These are phyloP conservation scores for Lepidium campestre DNA, from an alignment of 441 rosid species.

Conservation along the genomic window DNA sequence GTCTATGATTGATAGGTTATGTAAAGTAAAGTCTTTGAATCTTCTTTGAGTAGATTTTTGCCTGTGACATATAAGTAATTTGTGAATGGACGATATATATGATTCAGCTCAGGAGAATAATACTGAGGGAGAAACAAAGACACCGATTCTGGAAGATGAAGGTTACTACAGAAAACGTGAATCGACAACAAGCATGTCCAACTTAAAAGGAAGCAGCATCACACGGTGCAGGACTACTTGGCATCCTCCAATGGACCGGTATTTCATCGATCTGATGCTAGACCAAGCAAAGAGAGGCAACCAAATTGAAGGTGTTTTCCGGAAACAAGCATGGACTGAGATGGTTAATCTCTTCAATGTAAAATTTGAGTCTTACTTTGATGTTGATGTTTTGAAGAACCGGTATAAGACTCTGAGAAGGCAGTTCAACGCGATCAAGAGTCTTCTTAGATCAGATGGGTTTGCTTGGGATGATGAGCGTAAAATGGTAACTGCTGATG, in stretches of 20 bases:
- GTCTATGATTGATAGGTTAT: not conserved
- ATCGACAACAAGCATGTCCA: slow-evolving; percentile 24
- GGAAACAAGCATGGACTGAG: slow-evolving; percentile 72
- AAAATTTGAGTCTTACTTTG: slow-evolving; percentile 58
- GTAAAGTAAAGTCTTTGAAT: too few relatives aligned
- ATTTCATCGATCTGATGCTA: slow-evolving; percentile 73
- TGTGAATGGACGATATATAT: slow-evolving; percentile 8
- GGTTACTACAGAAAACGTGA: slow-evolving; percentile 31
- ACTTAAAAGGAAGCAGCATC: slow-evolving; percentile 20
- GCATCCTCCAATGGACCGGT: slow-evolving; percentile 86
- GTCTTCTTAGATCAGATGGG: slow-evolving; percentile 59
- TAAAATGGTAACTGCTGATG: slow-evolving; percentile 77
- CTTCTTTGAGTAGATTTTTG: not conserved
- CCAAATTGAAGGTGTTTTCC: slow-evolving; percentile 66
- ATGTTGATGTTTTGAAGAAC: slow-evolving; percentile 68
- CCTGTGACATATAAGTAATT: not conserved
- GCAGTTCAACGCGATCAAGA: slow-evolving; percentile 63
- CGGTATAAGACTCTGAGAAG: slow-evolving; percentile 74
- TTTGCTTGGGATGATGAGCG: slow-evolving; percentile 76
- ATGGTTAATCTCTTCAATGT: slow-evolving; percentile 66
- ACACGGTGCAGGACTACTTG: slow-evolving; percentile 60
- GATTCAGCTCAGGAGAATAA: slow-evolving; percentile 19
- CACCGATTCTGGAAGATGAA: slow-evolving; percentile 32
- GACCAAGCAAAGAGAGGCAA: slow-evolving; percentile 67
- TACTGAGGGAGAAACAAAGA: slow-evolving; percentile 25